These are phyloP conservation scores for Sporothrix luriei DNA, from an alignment of 2,329 filamentous ascomycete species.

Conservation along the genomic window DNA sequence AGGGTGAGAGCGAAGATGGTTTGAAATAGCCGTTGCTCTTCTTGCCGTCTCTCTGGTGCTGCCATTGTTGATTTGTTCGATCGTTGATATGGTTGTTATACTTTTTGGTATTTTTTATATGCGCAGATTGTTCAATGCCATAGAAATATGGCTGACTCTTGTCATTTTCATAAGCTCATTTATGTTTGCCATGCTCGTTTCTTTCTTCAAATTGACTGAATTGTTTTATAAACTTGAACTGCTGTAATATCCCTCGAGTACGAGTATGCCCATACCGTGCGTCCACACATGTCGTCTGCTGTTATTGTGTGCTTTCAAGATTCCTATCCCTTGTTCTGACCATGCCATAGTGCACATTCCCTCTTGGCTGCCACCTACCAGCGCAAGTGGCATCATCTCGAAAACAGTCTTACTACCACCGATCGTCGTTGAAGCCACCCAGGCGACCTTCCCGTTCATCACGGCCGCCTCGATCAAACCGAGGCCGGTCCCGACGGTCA, in stretches of 20 bases:
- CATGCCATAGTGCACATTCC: background rate
- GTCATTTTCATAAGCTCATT: slow-evolving; percentile 9
- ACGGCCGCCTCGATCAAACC: background rate
- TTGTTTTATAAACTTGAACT: background rate
- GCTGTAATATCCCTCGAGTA: background rate
- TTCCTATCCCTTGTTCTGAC: slow-evolving; percentile 14
- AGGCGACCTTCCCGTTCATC: slow-evolving; percentile 31
- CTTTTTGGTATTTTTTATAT: slow-evolving; percentile 4
- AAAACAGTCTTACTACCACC: slow-evolving; percentile 15
- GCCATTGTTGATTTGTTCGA: background rate
- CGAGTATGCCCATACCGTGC: background rate
- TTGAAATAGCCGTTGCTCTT: background rate
- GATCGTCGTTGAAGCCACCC: slow-evolving; percentile 14
- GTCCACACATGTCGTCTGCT: background rate
- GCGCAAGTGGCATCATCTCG: background rate
- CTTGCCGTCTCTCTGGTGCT: background rate
- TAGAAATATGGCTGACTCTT: slow-evolving; percentile 2
- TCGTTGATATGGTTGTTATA: background rate
- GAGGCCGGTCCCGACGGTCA: background rate
- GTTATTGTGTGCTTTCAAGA: background rate
- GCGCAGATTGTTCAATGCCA: background rate
- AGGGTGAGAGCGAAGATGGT: background rate
- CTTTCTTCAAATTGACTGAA: background rate
- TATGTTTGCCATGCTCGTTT: background rate
- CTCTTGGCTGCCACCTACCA: background rate